These are phyloP conservation scores for Opeltia flavorubescens DNA, from an alignment of 495 filamentous ascomycete species.

Conservation along the genomic window DNA sequence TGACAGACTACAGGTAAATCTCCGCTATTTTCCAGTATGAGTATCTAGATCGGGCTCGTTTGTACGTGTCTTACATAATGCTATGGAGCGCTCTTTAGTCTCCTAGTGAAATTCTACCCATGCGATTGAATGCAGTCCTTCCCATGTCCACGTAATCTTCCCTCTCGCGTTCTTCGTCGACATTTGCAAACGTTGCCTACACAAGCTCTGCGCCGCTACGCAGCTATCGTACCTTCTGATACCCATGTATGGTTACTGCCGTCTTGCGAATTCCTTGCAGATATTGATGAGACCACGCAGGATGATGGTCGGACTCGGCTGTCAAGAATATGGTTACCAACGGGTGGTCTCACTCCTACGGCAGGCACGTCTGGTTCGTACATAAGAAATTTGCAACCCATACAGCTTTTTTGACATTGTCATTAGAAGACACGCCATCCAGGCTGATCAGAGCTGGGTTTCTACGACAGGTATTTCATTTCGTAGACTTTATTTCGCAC, in stretches of 20 bases:
- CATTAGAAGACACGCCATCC: conserved; percentile 52
- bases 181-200: neutral
- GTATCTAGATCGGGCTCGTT: no score
- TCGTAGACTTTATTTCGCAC: neutral
- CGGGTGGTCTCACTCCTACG: conserved; percentile 14
- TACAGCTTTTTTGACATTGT: neutral
- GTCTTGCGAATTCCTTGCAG: neutral
- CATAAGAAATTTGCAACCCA: neutral
- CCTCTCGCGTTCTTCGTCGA: neutral
- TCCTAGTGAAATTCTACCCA: neutral
- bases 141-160: neutral
- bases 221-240: neutral
- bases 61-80: neutral
- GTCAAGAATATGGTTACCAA: conserved; percentile 15
- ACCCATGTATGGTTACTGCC: conserved; percentile 2
- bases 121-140: neutral
- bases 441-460: conserved; percentile 68
- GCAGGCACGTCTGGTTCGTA: neutral
- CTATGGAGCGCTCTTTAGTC: neutral
- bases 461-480: conserved; percentile 44
- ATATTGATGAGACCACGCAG: neutral
- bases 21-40: no score
- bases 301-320: conserved; percentile 15
- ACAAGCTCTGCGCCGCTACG: neutral
- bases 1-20: no score